Base-by-base conservation (phyloP, 495 filamentous ascomycete species). In the Xylaria curta region DNA sequence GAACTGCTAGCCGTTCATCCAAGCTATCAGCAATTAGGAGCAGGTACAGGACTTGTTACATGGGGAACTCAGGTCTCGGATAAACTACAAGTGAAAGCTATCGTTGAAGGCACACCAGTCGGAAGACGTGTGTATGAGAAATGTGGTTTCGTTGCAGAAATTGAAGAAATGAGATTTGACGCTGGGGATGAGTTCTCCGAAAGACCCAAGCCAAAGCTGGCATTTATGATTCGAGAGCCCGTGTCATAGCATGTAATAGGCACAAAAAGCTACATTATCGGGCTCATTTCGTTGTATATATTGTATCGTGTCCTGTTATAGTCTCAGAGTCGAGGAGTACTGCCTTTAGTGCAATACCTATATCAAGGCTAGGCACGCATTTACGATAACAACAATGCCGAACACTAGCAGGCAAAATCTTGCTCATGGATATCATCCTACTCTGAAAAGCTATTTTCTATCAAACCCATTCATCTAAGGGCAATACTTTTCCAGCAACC, bases 61-160 rank as follows among this genome's bases (percentile, higher is more conserved):
- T 89, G 87, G 86, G 87, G 86, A 4, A 83, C 85, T 53, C 75
- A 82, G 21, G 70, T 78, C 46, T 84, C 85, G 0, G 82, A 85
- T 72, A 46, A 73, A 40, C 73, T 81, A 26, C 76, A 78, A 10
- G 7, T 78, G 5, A 66, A 75, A 71, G 75, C 75, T 6, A 42
- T 78, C 15, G 75, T 78, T 15, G 75, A 78, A 58, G 70, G 72
- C n/a, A 76, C 76, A 2, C 76, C 73, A 8, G 68, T 51, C 19
- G 75, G 36, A 47, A 65, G 75, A 44, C 68, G 68, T 28, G 26
- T 75, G 12, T 78, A 78, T 38, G 73, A 76, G 56, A 53, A 78
- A 46, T 73, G 76, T 28, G 75, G 76, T n/a, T 46, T 78, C 6
- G 49, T 38, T 12, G 40, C 62, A 12, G 42, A 76, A 26, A 72